Evolutionary conservation across 495 filamentous ascomycete genomes (phyloP), one percentile per base, ranked within the genome.

Genomic region (Extremus antarcticus): DNA sequence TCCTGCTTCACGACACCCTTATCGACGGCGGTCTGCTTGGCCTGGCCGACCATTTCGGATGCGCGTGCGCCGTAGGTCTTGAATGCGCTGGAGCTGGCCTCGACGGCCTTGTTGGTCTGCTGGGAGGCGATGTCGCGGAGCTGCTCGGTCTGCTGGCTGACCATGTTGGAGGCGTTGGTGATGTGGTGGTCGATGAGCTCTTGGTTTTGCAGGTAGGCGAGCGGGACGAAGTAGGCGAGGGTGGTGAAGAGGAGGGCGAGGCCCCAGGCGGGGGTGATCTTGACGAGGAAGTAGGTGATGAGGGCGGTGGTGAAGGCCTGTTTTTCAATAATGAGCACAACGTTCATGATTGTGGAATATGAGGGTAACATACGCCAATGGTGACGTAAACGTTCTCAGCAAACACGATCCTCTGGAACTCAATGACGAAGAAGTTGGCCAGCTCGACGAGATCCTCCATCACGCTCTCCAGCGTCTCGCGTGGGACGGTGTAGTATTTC

Each of bases 371-470:
- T 82, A 96, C 90, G 57, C 80, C 81, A 71, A 81, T 68, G 1
- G 92, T 94, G 60, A 81, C 83, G 53, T 79, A 74, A 48, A 94
- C 75, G 65, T 97, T 97, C 81, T 99, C 92, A 50, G 84, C 92
- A 62, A 94, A 99, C 51, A 97, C 62, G 63, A 99, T 80, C 56
- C 94, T 83, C 78, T 99, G 92, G 68, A 87, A 83, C 73, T 99
- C 92, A 59, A 99, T 89, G 60, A 95, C 77, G 72, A 96, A 89
- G 74, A 99, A 99, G 78, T 99, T 95, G 71, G 90, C 72, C 47
- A 99, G 76, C 70, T 96, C 90, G 67, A 91, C 86, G 25, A 91
- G 66, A 65, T 97, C 92, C 58, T 88, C 90, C 50, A 90, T 75
- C 16, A 88, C 64, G 51, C 76, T 72, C 62, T 97, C 88, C 15